Base-by-base conservation (phyloP, 75 land plant genomes). In the Ceratopteris richardii region DNA sequence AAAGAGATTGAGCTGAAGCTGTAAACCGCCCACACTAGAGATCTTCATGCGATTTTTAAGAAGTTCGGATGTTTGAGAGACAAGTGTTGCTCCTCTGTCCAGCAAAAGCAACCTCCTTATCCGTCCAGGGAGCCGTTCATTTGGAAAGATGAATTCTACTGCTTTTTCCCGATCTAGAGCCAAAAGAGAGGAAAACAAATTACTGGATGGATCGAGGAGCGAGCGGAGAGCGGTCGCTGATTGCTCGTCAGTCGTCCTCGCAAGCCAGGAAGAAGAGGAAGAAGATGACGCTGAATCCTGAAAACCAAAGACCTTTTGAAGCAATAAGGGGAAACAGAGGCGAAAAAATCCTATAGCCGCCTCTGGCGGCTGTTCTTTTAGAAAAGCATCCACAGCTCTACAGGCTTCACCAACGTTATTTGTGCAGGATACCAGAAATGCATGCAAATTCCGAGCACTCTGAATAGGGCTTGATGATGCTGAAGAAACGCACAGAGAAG, bases 51-150 rank as follows among this genome's bases (percentile, higher is more conserved):
- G 72, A 24, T 54, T 62, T 28, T 59, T 75, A 37, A 87, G 81
- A 0, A 91, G 54, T 22, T 44, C 60, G 0, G 85, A 82, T 58
- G 77, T 77, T 29, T 83, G 78, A 0, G 76, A 26, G 44, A 86
- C 61, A 19, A 74, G 29, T 4, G n/a, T 33, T 37, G 43, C 60
- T 29, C 77, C 83, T 13, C 65, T 63, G 14, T 69, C 77, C 37
- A 26, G 42, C 0, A 51, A 52, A 17, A 87, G 66, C 55, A 76
- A 37, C n/a, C 60, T 44, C 0, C 81, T 65, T 36, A 74, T 75
- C 88, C 92, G 84, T 25, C 70, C 79, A 0, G 92, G 92, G 40
- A 91, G 57, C 28, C 92, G 64, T 69, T 91, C 97, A 2, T 21
- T 20, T 0, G 97, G 92, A 65, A 91, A 91, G 10, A 84, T 75